Evolutionary conservation across 805 yeast genomes (phyloP), one percentile per base, ranked within the genome.

Genomic region (Blastobotrys americana): DNA sequence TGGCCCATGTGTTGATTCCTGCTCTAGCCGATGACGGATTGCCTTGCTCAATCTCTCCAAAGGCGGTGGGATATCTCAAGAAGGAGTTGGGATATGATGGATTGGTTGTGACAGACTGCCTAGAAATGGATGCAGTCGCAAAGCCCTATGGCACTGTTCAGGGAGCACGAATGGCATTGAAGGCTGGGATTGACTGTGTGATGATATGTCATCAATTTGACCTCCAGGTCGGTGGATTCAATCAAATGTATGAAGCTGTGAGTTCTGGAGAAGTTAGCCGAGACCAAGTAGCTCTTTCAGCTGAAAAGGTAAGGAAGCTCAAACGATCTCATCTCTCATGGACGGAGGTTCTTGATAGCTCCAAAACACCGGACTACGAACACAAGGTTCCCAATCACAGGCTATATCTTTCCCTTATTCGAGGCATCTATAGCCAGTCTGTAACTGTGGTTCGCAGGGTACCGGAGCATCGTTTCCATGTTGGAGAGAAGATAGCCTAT

Each of bases 111-210:
- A 70, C 77, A 45, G 82, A 77, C 55, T 77, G 82, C 51, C 60
- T 77, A 34, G 80, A 76, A 53, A 68, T 77, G 75, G 81, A 77
- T 44, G 76, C 81, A 1, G 59, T 77, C 25, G 72, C 74, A 54
- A 74, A 73, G 45, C 73, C 76, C 4, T 68, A 75, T 45, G 81
- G 81, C 3, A 58, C 77, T 34, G 78, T 77, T 15, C 80, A 76
- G 55, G 82, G 81, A 10, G 79, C 77, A 0, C 69, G 73, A 10
- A 63, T 76, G 51, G 78, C 81, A 2, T 56, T 77, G 16, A 69
- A 68, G 42, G 82, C 81, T 3, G 78, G 81, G 2, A 76, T 81
- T 58, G 82, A 77, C 57, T 62, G 76, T 49, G 74, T 77, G 6
- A 70, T 77, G 72, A 76, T 77, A 20, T 77, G 82, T 57, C 79